Base-by-base conservation (phyloP, 1,284 basidiomycete genomes). In the Microbotryomycetes sp. region DNA sequence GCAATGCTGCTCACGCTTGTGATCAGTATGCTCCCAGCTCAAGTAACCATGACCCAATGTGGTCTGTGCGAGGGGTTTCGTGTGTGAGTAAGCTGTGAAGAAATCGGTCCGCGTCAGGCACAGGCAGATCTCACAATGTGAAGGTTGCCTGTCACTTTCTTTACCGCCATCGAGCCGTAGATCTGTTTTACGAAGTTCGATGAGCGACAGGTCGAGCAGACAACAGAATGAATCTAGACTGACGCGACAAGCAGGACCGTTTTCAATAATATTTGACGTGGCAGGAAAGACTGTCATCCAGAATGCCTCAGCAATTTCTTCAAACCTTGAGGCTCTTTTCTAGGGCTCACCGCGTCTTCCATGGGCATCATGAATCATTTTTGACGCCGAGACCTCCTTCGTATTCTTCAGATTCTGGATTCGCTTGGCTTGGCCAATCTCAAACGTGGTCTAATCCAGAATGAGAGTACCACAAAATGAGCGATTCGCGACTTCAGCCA, bases 11-110 rank as follows among this genome's bases (percentile, higher is more conserved):
- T 69, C 70, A 92, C 89, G 75, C 6, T 76, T 81, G 72, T 97
- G 92, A 66, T 90, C 87, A 2, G 92, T 89, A 74, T 97, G 92
- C 64, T 90, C 83, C 65, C 82, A 81, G 71, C 87, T 91, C 56
- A 86, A 80, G 74, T 97, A 98, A 16, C 93, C 94, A 75, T 97
- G 93, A 0, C 94, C 94, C 1, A 93, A 80, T 0, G 91, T 92
- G 4, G 94, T 97, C 71, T 73, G 61, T 23, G 14, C n/a, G n/a
- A n/a, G 28, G 26, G 23, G 32, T 14, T 22, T 3, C 29, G 32
- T 9, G 45, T 28, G 22, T 12, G 45, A 19, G 5, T 22, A 29
- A 29, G 22, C 42, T 29, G 25, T 48, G 51, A 28, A 16, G 12
- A 26, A 12, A 23, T 47, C 28, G n/a, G 47, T 32, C 23, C 7